Conservation (phyloP, 2,329 filamentous ascomycete species). For the Cercospora beticola region DNA sequence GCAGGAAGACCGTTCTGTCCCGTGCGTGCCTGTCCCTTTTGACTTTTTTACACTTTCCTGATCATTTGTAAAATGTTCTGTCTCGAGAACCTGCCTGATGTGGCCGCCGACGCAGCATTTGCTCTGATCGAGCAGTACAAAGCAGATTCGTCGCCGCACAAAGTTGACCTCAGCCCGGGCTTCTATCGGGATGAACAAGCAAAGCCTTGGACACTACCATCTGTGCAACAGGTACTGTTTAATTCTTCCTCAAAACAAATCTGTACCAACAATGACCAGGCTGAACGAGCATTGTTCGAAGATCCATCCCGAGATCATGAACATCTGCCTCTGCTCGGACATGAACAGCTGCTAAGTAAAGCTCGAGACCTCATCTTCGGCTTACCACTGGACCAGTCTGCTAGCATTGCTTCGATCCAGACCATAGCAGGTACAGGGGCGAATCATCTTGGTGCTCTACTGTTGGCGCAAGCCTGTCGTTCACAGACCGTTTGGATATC, state of each 20-base stretch:
- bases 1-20: neutral
- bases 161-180: neutral
- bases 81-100: neutral
- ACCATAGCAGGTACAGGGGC: neutral
- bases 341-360: neutral
- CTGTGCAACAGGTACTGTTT: neutral
- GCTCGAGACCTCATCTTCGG: neutral
- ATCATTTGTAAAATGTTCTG: neutral
- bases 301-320: neutral
- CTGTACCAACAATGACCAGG: neutral
- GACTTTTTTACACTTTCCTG: neutral
- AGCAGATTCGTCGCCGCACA: neutral
- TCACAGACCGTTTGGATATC: neutral
- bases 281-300: neutral
- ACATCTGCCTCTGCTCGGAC: neutral
- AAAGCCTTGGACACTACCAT: neutral
- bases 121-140: neutral
- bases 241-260: neutral
- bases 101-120: neutral
- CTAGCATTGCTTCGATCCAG: neutral
- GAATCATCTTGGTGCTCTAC: neutral
- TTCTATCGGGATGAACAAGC: neutral
- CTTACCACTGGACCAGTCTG: neutral
- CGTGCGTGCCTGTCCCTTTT: neutral
- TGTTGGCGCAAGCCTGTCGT: neutral